Evolutionary conservation across 2,329 filamentous ascomycete genomes (phyloP), one percentile per base, ranked within the genome.

Genomic region (Scedosporium aurantiacum): DNA sequence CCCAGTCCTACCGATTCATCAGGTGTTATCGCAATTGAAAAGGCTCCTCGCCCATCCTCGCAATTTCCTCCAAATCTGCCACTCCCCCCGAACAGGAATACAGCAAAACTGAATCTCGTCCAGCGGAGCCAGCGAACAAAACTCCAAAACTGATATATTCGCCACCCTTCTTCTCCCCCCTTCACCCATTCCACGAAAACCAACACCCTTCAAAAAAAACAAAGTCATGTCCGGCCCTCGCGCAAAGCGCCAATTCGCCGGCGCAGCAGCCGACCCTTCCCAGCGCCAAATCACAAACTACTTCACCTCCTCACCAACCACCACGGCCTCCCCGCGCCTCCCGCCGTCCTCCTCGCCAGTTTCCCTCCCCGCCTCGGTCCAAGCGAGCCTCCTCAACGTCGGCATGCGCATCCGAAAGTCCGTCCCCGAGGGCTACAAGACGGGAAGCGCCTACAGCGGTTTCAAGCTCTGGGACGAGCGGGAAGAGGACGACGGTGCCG

Each of bases 381-480:
- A 96, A 73, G 82, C 91, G 41, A 89, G 89, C 64, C 85, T 97
- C n/a, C 79, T 97, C 50, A 90, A 82, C 68, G 93, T 97, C 65
- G 93, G 93, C 68, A 97, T 97, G 91, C 87, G 93, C 25, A 82
- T 97, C 58, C 88, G 93, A 70, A 97, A 97, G 76, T 89, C 89
- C 10, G 89, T 97, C 6, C 88, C 91, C 0, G 92, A 97, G 71
- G 93, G 93, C 63, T 97, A 97, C 81, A 95, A 96, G 77, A 96
- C 90, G 1, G 72, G 71, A 65, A 68, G 70, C 60, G 75, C 78
- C 69, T 73, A 71, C 63, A 77, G 75, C 66, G 72, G 69, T 57
- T 84, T 83, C 69, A 75, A 79, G 56, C 73, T 85, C 23, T 84
- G 81, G 73, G 70, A 74, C 60, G 77, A 80, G 18, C 61, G 47